Evolutionary conservation across 805 yeast species (phyloP), one percentile per base, ranked within the genome.

Genomic region (Cyberlindnera maclurae): DNA sequence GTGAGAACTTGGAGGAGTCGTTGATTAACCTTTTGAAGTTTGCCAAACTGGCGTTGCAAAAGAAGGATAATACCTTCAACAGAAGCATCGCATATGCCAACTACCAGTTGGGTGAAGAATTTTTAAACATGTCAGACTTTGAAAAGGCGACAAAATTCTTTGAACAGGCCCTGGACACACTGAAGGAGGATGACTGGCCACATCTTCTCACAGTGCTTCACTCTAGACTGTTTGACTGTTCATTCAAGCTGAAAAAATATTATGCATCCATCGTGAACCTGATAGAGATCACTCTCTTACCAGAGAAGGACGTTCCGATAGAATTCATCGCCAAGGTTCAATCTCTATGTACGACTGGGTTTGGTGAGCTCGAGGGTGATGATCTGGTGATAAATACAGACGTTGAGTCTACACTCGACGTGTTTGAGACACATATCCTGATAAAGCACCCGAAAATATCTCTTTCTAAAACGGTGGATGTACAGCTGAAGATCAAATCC

Each of bases 101-200:
- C 47, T 73, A 67, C 58, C 66, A 71, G 44, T 53, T 79, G 8
- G 87, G 73, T 1, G 77, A 77, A 34, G 70, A 65, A 38, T 63
- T 66, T 44, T 65, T 51, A 39, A 32, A 39, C 1, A 29, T 38
- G 26, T 33, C 47, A 7, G 59, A 68, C 32, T 71, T 49, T 46
- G 65, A 64, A 9, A 60, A 60, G 53, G 69, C 79, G 0, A 52
- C 65, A 20, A 64, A 65, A 39, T 59, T 64, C 39, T 71, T 56
- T 45, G 63, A 68, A 31, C 60, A 61, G 2, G 58, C 74, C 0
- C 45, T 64, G 4, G 58, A 62, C 1, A 46, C 55, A 2, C 59
- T 70, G 42, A 59, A 63, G 36, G 57, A 57, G 26, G 77, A 67
- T 30, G 45, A 52, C 4, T 75, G 80, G 79, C 42, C 41, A 8